Percentiles rank a stretch among this genome's conserved stretches.
Conservation (phyloP, 75 land plant genomes). For the Azolla pinnata region DNA sequence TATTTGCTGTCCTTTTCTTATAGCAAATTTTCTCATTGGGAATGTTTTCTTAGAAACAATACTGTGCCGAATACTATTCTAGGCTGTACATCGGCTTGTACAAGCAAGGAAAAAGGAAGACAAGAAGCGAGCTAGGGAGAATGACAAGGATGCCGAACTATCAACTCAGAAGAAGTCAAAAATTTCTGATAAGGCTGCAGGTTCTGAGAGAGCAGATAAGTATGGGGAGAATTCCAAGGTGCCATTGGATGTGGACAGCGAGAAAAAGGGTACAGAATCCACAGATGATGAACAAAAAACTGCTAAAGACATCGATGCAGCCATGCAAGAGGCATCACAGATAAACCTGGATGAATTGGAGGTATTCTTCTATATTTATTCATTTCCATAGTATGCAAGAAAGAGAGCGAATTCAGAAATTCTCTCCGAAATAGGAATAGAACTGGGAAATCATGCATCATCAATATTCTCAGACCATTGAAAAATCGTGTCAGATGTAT, state of each 20-base stretch:
- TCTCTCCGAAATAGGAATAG: too few relatives aligned
- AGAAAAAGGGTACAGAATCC: slow-evolving; percentile 23
- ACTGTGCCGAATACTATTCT: too few relatives aligned
- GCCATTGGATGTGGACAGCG: slow-evolving; percentile 29
- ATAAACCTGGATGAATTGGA: slow-evolving; percentile 4
- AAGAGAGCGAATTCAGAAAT: neutral
- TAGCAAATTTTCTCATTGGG: too few relatives aligned
- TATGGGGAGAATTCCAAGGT: too few relatives aligned
- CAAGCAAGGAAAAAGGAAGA: slow-evolving; percentile 29
- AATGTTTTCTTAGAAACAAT: too few relatives aligned
- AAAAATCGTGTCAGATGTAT: too few relatives aligned
- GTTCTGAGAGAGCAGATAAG: slow-evolving; percentile 10
- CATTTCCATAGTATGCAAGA: neutral
- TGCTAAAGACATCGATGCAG: slow-evolving; percentile 19
- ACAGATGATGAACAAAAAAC: slow-evolving; percentile 17
- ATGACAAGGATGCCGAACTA: slow-evolving; percentile 28
- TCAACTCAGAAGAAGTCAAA: slow-evolving; percentile 13
- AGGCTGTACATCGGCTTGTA: neutral
- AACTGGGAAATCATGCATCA: too few relatives aligned
- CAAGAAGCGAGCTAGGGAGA: slow-evolving; percentile 47
- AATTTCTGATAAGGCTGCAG: slow-evolving; percentile 5
- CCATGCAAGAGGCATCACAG: slow-evolving; percentile 13
- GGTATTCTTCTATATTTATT: neutral
- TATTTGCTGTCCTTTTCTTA: too few relatives aligned
- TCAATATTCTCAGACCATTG: too few relatives aligned